Percentiles rank a stretch among this genome's conserved stretches.
phyloP scores from a whole-genome alignment of 768 basidiomycete species.

The Pulveroboletus sp. region DNA sequence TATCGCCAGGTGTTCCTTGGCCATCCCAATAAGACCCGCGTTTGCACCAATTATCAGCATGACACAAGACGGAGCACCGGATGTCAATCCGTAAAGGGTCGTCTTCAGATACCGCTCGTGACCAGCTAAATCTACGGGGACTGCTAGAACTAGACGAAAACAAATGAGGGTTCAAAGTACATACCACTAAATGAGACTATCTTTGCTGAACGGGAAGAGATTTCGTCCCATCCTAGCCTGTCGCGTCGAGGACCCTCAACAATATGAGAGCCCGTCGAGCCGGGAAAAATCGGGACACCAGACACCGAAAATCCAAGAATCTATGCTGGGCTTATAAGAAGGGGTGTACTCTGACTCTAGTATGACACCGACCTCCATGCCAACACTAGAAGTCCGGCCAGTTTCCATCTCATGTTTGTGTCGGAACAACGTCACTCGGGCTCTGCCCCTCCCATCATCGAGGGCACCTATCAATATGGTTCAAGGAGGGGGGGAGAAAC shows the following conservation, averaged over 20 bases:
- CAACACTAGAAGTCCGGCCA: slow-evolving; percentile 91
- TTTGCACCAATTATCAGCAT: slow-evolving; percentile 95
- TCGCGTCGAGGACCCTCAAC: slow-evolving; percentile 69
- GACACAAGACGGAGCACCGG: slow-evolving; percentile 87
- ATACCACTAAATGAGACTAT: slow-evolving; percentile 89
- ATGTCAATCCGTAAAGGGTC: slow-evolving; percentile 91
- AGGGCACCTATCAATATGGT: slow-evolving; percentile 47
- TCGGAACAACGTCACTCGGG: slow-evolving; percentile 85
- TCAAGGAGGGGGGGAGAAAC: slow-evolving; percentile 12
- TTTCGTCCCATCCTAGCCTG: slow-evolving; percentile 94
- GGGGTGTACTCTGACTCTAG: background rate
- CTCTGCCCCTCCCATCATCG: slow-evolving; percentile 77
- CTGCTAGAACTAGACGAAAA: background rate
- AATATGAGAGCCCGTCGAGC: slow-evolving; percentile 50
- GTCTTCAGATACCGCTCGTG: slow-evolving; percentile 93
- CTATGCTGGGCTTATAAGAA: slow-evolving; percentile 33
- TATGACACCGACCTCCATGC: slow-evolving; percentile 77
- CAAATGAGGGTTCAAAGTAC: slow-evolving; percentile 5
- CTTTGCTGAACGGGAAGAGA: slow-evolving; percentile 82
- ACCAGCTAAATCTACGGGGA: slow-evolving; percentile 75
- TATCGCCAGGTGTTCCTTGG: slow-evolving; percentile 94
- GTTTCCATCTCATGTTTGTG: slow-evolving; percentile 98
- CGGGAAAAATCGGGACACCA: slow-evolving; percentile 76
- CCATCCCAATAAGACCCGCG: slow-evolving; percentile 88
- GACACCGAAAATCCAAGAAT: slow-evolving; percentile 83